A percentile compares a stretch with the other conserved stretches of the same genome.
Conservation (phyloP, 2,329 filamentous ascomycete species). For the Aspergillus vadensis region DNA sequence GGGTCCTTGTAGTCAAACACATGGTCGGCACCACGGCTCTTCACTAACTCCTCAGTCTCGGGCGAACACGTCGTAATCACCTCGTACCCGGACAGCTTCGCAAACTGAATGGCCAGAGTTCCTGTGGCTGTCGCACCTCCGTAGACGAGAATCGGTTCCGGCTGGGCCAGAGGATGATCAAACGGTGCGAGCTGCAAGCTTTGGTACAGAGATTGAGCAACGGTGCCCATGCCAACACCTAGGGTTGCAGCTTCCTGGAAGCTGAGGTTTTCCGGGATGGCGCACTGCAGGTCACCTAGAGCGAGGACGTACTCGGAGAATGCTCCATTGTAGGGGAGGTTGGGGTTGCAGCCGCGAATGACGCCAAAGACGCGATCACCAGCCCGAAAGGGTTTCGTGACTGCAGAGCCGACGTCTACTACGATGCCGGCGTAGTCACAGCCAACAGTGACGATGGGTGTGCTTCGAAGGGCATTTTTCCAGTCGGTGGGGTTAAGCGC, state of each 20-base stretch:
- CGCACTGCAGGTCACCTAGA: constrained; percentile 52
- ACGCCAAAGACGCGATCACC: constrained; percentile 56
- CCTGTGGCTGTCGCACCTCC: constrained; percentile 44
- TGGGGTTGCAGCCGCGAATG: neutral
- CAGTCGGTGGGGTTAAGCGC: constrained; percentile 5
- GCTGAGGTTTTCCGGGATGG: constrained; percentile 50
- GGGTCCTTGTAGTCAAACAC: constrained; percentile 36
- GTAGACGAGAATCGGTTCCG: constrained; percentile 39
- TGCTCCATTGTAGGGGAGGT: constrained; percentile 41
- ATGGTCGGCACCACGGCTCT: constrained; percentile 33
- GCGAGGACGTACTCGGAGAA: constrained; percentile 58
- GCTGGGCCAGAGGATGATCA: constrained; percentile 20
- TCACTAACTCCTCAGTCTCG: constrained; percentile 34
- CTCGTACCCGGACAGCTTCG: constrained; percentile 35
- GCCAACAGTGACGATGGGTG: neutral
- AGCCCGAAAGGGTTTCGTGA: constrained; percentile 49
- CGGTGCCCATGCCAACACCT: constrained; percentile 54
- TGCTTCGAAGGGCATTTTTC: neutral
- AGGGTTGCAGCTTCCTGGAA: constrained; percentile 57
- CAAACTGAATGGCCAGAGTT: constrained; percentile 42
- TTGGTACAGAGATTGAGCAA: constrained; percentile 49
- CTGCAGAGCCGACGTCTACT: constrained; percentile 45
- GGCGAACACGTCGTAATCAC: constrained; percentile 39
- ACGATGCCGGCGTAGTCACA: constrained; percentile 3
- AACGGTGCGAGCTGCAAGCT: constrained; percentile 31